These are phyloP conservation scores for Verticillium klebahnii DNA, from an alignment of 2,329 filamentous ascomycete species.

Conservation along the genomic window DNA sequence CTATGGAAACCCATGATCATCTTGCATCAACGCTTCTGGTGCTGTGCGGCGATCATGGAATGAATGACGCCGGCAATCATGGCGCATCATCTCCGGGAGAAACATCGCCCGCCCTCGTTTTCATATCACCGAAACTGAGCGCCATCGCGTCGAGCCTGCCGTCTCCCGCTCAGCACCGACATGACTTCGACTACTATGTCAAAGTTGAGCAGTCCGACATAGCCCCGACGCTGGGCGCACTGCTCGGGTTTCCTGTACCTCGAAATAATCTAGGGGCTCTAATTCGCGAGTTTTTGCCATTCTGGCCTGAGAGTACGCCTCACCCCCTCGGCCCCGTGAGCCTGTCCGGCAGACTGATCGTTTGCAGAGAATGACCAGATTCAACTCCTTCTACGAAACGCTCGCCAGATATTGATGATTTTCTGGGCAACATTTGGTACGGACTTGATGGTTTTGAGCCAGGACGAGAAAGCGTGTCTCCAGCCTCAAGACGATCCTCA, in stretches of 20 bases:
- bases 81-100: constrained; percentile 91
- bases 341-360: neutral
- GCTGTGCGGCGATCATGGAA: constrained; percentile 92
- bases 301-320: constrained; percentile 64
- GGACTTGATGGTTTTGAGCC: constrained; percentile 25
- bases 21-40: constrained; percentile 77
- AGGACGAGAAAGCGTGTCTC: constrained; percentile 16
- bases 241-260: constrained; percentile 84
- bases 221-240: constrained; percentile 78
- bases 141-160: constrained; percentile 38
- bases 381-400: constrained; percentile 72
- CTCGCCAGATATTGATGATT: constrained; percentile 73
- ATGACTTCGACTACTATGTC: constrained; percentile 79
- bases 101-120: constrained; percentile 87
- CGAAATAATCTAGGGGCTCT: constrained; percentile 88
- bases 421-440: constrained; percentile 66
- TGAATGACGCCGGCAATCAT: constrained; percentile 98
- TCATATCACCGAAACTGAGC: constrained; percentile 80
- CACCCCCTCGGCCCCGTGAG: neutral
- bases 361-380: constrained; percentile 46
- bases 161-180: constrained; percentile 53
- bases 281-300: constrained; percentile 69
- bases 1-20: constrained; percentile 66
- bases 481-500: constrained; percentile 44
- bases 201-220: constrained; percentile 92